Evolutionary conservation across 2,329 filamentous ascomycete species (phyloP).

Genomic region (Penicillium sp.): DNA sequence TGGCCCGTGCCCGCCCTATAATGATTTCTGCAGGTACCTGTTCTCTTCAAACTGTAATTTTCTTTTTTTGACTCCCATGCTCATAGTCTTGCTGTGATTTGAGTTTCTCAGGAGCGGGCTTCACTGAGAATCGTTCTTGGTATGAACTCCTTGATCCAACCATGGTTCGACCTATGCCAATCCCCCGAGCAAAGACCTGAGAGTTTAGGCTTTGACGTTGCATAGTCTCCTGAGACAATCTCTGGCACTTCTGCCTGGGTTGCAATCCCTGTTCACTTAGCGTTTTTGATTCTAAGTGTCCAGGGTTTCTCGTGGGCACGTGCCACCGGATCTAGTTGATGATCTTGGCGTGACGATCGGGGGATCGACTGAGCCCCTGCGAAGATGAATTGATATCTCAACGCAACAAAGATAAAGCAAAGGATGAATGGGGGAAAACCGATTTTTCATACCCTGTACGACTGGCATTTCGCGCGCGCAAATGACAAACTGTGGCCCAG

Average conservation of each 20-base stretch:
- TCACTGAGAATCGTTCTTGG: slow-evolving; percentile 1
- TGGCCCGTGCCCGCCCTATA: neutral
- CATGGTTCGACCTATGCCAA: slow-evolving; percentile 14
- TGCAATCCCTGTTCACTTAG: neutral
- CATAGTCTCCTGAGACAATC: slow-evolving; percentile 14
- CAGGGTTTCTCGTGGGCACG: slow-evolving; percentile 18
- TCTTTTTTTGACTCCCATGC: slow-evolving; percentile 9
- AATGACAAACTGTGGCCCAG: slow-evolving; percentile 9
- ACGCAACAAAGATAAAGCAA: neutral
- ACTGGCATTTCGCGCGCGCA: slow-evolving; percentile 2
- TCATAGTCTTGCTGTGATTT: slow-evolving; percentile 8
- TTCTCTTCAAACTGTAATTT: slow-evolving; percentile 2
- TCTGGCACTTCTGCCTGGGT: neutral
- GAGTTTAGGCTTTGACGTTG: slow-evolving; percentile 9
- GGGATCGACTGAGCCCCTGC: neutral
- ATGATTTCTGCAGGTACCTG: slow-evolving; percentile 23
- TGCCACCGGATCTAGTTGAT: slow-evolving; percentile 10
- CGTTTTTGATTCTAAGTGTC: neutral
- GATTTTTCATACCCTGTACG: slow-evolving; percentile 1
- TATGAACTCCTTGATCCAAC: slow-evolving; percentile 18
- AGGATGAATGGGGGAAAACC: neutral
- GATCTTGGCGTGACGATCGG: slow-evolving; percentile 3
- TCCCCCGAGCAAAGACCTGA: slow-evolving; percentile 5
- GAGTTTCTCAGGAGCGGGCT: slow-evolving; percentile 8
- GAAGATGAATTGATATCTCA: slow-evolving; percentile 6